A percentile compares a stretch with the other conserved stretches of the same genome.
phyloP scores from a whole-genome alignment of 495 filamentous ascomycete genomes.

The Saxophila tyrrhenica region DNA sequence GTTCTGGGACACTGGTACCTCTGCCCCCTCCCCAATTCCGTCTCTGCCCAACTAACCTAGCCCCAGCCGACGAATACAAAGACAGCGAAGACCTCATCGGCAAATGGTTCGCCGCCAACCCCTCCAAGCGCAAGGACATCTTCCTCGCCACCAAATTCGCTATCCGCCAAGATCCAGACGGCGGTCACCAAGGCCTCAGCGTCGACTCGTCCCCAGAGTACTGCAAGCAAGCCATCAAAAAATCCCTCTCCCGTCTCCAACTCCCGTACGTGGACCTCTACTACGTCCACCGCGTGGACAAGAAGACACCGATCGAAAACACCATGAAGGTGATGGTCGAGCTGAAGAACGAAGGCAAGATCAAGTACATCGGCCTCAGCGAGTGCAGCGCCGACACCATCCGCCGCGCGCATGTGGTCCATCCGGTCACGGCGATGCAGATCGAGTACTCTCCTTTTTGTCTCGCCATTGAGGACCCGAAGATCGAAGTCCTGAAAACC shows the following conservation, averaged over 20 bases:
- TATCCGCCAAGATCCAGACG: neutral
- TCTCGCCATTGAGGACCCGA: slow-evolving; percentile 43
- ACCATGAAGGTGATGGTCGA: slow-evolving; percentile 42
- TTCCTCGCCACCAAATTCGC: slow-evolving; percentile 28
- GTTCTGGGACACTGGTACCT: slow-evolving; percentile 27
- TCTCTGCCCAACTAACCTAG: neutral
- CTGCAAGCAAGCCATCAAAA: slow-evolving; percentile 18
- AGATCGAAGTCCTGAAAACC: slow-evolving; percentile 40
- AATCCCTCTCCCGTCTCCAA: slow-evolving; percentile 18
- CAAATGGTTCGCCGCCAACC: slow-evolving; percentile 24
- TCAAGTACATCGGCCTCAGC: slow-evolving; percentile 48
- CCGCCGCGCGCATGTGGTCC: slow-evolving; percentile 46
- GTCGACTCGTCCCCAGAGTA: slow-evolving; percentile 21
- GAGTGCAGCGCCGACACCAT: slow-evolving; percentile 46
- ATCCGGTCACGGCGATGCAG: slow-evolving; percentile 50
- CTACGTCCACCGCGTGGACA: slow-evolving; percentile 46
- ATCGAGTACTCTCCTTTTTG: slow-evolving; percentile 51
- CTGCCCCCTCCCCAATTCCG: neutral
- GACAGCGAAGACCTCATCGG: slow-evolving; percentile 28
- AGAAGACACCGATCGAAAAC: slow-evolving; percentile 51
- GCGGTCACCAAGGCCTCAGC: slow-evolving; percentile 18
- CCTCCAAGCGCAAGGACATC: slow-evolving; percentile 23
- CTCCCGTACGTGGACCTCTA: slow-evolving; percentile 34
- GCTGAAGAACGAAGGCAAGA: slow-evolving; percentile 40
- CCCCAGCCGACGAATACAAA: slow-evolving; percentile 18